These are phyloP conservation scores for Lepidium didymum DNA, from an alignment of 345 rosid genomes.

Conservation along the genomic window DNA sequence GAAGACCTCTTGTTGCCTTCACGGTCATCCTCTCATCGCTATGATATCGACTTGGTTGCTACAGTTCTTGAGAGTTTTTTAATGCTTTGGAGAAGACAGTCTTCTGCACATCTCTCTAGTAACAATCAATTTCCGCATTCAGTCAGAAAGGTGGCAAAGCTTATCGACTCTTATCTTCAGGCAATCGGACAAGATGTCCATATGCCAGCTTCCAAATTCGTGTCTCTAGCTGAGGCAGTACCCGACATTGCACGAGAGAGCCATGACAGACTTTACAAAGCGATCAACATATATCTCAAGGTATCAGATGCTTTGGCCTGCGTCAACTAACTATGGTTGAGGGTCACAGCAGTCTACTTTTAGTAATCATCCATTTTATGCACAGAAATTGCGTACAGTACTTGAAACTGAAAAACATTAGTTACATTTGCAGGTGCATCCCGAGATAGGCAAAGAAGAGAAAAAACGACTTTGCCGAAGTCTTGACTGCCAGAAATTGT, in stretches of 20 bases:
- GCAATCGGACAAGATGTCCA: slow-evolving; percentile 57
- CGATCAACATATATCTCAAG: slow-evolving; percentile 82
- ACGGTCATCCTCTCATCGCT: slow-evolving; percentile 35
- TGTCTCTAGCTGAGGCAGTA: slow-evolving; percentile 65
- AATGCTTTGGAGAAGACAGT: slow-evolving; percentile 63
- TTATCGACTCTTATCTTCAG: slow-evolving; percentile 74
- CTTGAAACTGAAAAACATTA: slow-evolving; percentile 2
- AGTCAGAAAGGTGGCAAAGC: slow-evolving; percentile 59
- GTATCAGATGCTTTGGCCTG: slow-evolving; percentile 28
- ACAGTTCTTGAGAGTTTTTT: slow-evolving; percentile 59
- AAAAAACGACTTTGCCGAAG: slow-evolving; percentile 71
- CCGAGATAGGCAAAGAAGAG: slow-evolving; percentile 72
- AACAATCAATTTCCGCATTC: slow-evolving; percentile 40
- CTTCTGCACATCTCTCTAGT: slow-evolving; percentile 36
- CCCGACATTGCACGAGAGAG: slow-evolving; percentile 56
- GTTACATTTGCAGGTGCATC: slow-evolving; percentile 62
- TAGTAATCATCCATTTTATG: background rate
- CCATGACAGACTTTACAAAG: slow-evolving; percentile 86
- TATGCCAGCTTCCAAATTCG: slow-evolving; percentile 50
- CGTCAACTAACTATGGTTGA: background rate
- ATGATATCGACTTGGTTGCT: slow-evolving; percentile 65
- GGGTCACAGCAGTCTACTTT: background rate
- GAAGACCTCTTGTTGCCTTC: slow-evolving; percentile 63
- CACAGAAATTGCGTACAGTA: background rate
- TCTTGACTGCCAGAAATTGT: slow-evolving; percentile 90